Evolutionary conservation across 495 filamentous ascomycete species (phyloP).

Genomic region (Penicillium lividum): DNA sequence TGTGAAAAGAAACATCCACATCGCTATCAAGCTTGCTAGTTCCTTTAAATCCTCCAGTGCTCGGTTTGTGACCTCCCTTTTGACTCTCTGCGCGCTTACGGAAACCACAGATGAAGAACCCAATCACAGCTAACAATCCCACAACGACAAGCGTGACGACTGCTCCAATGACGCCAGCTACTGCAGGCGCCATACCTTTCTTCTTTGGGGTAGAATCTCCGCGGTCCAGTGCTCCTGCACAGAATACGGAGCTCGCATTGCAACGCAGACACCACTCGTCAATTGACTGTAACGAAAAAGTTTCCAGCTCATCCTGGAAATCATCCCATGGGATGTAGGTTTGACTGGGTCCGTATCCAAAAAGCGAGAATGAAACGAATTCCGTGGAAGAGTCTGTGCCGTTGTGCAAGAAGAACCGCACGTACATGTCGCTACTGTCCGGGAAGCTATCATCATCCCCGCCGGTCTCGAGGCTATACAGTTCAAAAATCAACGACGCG

Average conservation of each 20-base stretch:
- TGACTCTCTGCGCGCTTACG: conserved; percentile 27
- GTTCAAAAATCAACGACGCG: conserved; percentile 70
- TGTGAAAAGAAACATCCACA: conserved; percentile 45
- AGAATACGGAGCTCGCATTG: conserved; percentile 61
- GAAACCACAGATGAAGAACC: conserved; percentile 45
- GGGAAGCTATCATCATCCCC: conserved; percentile 50
- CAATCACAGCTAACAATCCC: conserved; percentile 25
- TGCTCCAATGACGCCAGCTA: conserved; percentile 59
- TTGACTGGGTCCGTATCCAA: conserved; percentile 55
- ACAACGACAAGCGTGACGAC: conserved; percentile 41
- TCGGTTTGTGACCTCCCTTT: conserved; percentile 21
- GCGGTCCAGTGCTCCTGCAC: conserved; percentile 42
- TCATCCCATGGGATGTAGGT: conserved; percentile 59
- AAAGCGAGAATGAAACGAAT: conserved; percentile 64
- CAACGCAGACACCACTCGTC: conserved; percentile 71
- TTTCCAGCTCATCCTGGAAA: conserved; percentile 60
- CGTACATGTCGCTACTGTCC: conserved; percentile 56
- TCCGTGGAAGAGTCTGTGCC: conserved; percentile 57
- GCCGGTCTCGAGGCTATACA: conserved; percentile 60
- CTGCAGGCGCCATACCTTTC: conserved; percentile 34
- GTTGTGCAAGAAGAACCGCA: conserved; percentile 79
- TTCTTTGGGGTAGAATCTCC: conserved; percentile 6
- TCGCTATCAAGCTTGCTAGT: conserved; percentile 50
- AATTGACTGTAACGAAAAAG: conserved; percentile 59
- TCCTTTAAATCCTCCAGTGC: conserved; percentile 51